Evolutionary conservation across 2,329 filamentous ascomycete species (phyloP).

Genomic region (Penicillium oxalicum): DNA sequence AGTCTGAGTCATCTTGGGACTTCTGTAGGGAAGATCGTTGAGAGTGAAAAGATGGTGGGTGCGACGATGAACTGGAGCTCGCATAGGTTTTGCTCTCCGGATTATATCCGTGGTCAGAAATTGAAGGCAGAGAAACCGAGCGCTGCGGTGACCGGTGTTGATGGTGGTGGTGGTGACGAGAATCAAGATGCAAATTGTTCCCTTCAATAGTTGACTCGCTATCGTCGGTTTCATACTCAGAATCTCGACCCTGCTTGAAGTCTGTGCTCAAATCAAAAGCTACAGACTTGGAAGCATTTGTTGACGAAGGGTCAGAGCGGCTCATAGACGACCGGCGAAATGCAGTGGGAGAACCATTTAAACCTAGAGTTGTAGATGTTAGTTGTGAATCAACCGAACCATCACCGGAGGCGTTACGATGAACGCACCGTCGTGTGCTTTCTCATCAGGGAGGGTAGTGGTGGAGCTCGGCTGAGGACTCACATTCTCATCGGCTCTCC

Average conservation of each 20-base stretch:
- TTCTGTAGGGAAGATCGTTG: not conserved
- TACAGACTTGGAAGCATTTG: slow-evolving; percentile 28
- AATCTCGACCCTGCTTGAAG: slow-evolving; percentile 13
- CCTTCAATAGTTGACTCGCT: slow-evolving; percentile 33
- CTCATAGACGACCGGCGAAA: slow-evolving; percentile 3
- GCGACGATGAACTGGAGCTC: not conserved
- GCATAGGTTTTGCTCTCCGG: not conserved
- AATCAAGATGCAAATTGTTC: slow-evolving; percentile 19
- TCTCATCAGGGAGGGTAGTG: slow-evolving; percentile 29
- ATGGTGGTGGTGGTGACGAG: slow-evolving; percentile 19
- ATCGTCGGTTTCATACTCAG: slow-evolving; percentile 41
- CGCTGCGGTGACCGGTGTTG: slow-evolving; percentile 16
- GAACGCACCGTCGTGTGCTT: slow-evolving; percentile 41
- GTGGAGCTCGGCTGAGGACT: slow-evolving; percentile 37
- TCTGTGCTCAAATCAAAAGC: slow-evolving; percentile 25
- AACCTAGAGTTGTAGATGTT: slow-evolving; percentile 7
- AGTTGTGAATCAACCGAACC: slow-evolving; percentile 2
- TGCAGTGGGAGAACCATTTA: slow-evolving; percentile 15
- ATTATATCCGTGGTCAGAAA: slow-evolving; percentile 3
- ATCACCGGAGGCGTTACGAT: slow-evolving; percentile 9
- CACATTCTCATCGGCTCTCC: slow-evolving; percentile 47
- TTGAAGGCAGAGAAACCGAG: slow-evolving; percentile 20
- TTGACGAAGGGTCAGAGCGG: slow-evolving; percentile 21
- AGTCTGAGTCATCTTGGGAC: slow-evolving; percentile 32
- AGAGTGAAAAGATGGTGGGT: not conserved